A percentile compares a stretch with the other conserved stretches of the same genome.
Evolutionary conservation across 495 filamentous ascomycete genomes (phyloP).

Genomic region (Penicillium desertorum): DNA sequence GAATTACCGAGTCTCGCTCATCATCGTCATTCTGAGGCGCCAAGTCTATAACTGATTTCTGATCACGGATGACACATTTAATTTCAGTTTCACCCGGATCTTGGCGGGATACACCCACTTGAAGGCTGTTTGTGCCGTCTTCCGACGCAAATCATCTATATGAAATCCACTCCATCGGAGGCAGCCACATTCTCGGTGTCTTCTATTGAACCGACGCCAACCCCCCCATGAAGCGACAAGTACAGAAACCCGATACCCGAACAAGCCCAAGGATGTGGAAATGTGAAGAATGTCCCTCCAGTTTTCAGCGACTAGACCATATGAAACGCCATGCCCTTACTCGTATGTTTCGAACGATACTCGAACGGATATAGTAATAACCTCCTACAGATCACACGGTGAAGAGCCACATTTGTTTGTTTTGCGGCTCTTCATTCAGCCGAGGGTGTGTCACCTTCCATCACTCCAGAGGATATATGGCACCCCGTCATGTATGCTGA

Average conservation of each 20-base stretch:
- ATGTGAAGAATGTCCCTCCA: conserved; percentile 32
- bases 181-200: not conserved
- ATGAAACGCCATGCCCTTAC: conserved; percentile 32
- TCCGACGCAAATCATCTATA: not conserved
- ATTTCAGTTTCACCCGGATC: not conserved
- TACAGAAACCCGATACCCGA: conserved; percentile 2
- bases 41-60: conserved; percentile 4
- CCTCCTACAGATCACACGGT: conserved; percentile 23
- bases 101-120: conserved; percentile 4
- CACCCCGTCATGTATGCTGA: conserved; percentile 1
- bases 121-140: not conserved
- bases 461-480: not conserved
- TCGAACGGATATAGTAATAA: not conserved
- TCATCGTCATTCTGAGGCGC: conserved; percentile 1
- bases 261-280: conserved; percentile 21
- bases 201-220: conserved; percentile 8
- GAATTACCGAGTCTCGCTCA: conserved; percentile 12
- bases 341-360: conserved; percentile 23
- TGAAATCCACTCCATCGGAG: not conserved
- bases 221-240: conserved; percentile 16
- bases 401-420: conserved; percentile 27
- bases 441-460: conserved; percentile 30
- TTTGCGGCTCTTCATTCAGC: conserved; percentile 34
- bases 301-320: conserved; percentile 36
- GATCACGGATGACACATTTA: not conserved